Evolutionary conservation across 441 rosid species (phyloP).

Genomic region (Monsonia emarginata): DNA sequence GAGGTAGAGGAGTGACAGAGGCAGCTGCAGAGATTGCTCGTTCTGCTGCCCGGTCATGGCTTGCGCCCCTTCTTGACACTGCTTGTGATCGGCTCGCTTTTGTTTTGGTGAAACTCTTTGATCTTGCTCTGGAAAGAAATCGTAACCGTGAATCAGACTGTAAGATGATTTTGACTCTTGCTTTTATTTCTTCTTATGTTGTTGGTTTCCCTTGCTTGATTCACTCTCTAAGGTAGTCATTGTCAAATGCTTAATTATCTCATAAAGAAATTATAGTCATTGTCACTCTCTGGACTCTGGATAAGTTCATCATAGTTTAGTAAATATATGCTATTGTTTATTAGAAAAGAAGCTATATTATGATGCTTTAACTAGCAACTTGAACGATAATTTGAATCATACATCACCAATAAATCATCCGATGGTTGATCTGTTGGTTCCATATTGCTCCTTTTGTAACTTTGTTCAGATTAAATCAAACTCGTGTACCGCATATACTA

Average conservation of each 20-base stretch:
- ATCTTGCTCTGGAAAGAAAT: slow-evolving; percentile 76
- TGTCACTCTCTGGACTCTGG: no score
- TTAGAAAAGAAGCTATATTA: no score
- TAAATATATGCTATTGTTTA: no score
- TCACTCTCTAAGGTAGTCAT: not conserved
- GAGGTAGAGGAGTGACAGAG: slow-evolving; percentile 76
- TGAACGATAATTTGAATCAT: not conserved
- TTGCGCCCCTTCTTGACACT: slow-evolving; percentile 86
- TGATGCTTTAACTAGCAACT: no score
- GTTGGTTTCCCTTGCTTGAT: not conserved
- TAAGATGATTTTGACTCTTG: slow-evolving; percentile 29
- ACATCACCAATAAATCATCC: not conserved
- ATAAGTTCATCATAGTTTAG: no score
- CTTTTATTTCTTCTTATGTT: not conserved
- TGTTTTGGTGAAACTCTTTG: slow-evolving; percentile 75
- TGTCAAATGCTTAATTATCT: not conserved
- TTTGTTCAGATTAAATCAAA: not conserved
- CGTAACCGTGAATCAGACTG: slow-evolving; percentile 46
- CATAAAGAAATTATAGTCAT: no score
- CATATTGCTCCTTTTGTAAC: not conserved
- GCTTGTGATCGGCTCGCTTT: slow-evolving; percentile 85
- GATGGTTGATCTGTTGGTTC: not conserved
- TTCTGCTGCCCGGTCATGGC: slow-evolving; percentile 90
- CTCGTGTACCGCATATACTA: not conserved
- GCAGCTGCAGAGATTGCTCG: slow-evolving; percentile 94